Evolutionary conservation across 2,329 filamentous ascomycete genomes (phyloP), one percentile per base, ranked within the genome.

Genomic region (Pseudocercospora fuligena): DNA sequence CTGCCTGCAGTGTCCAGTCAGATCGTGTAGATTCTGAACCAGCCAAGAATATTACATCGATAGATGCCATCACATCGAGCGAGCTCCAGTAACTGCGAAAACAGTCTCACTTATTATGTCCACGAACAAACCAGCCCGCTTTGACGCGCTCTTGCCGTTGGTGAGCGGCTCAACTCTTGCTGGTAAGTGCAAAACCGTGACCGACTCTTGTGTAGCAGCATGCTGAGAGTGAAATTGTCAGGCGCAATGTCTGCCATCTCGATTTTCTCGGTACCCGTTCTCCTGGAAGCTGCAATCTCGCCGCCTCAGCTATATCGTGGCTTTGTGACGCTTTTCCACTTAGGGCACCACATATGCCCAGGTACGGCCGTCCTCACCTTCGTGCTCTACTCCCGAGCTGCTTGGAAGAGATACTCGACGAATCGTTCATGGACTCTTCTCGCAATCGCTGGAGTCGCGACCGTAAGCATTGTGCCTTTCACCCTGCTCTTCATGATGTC

Each of bases 401-500:
- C 46, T 19, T 49, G 46, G 46, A 49, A 49, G 46, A 23, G 46
- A 23, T 23, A 23, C 46, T 9, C 46, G 19, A 23, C 7, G n/a
- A 49, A 47, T 1, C 16, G 46, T 19, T 47, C 43, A 11, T 47
- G 43, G 46, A 3, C 6, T 21, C 46, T 49, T 19, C 46, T 49
- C 1, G 46, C 46, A 14, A 5, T 6, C 3, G 46, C 46, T 2
- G 46, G 46, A 11, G 6, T 21, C 19, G 19, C 46, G 11, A 49
- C 46, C 21, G 46, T 49, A 19, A 49, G 46, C 46, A 23, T 23
- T 49, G 46, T 49, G 46, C 46, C 46, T 12, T 49, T 23, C 46
- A 49, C 46, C n/a, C 46, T 49, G 46, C 46, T 49, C 46, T 49
- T 49, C 46, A 49, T 49, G 46, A 49, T 49, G n/a, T 23, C 46